A percentile compares a stretch with the other conserved stretches of the same genome.
Conservation (phyloP, 208 protist species). For the Kentomonas sorsogonicus region DNA sequence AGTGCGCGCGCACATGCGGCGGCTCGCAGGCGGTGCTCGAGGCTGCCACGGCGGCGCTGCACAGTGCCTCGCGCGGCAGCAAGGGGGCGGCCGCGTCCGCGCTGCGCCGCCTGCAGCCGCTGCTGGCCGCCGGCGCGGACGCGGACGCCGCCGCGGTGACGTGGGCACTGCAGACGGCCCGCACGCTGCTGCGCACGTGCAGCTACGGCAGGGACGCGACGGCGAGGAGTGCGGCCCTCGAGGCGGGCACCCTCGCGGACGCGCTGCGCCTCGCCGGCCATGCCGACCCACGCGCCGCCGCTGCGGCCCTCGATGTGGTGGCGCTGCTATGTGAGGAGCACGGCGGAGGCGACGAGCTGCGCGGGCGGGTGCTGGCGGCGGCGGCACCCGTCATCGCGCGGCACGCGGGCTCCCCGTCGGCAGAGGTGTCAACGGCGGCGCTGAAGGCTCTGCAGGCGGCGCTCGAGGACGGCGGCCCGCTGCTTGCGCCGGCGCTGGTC, state of each 20-base stretch:
- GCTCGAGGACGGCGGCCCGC: too few species aligned
- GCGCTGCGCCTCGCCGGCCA: conserved; percentile 14
- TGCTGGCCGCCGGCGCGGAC: background rate
- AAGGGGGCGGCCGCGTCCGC: conserved; percentile 15
- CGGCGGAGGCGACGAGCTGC: conserved; percentile 14
- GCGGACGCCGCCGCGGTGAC: too few species aligned
- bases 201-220: too few species aligned
- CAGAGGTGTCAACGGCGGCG: conserved; percentile 19
- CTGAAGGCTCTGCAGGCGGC: conserved; percentile 13
- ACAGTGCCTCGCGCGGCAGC: conserved; percentile 18
- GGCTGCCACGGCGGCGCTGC: conserved; percentile 15
- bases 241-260: conserved; percentile 5
- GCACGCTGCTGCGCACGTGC: too few species aligned
- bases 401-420: conserved; percentile 21
- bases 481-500: conserved; percentile 7
- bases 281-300: too few species aligned
- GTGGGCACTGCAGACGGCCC: too few species aligned
- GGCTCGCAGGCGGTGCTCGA: conserved; percentile 18
- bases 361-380: conserved; percentile 10
- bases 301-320: too few species aligned
- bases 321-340: too few species aligned
- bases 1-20: conserved; percentile 21
- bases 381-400: conserved; percentile 13
- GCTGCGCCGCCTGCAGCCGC: conserved; percentile 17
- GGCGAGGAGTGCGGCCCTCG: too few species aligned